Evolutionary conservation across 805 yeast genomes (phyloP).

Genomic region (Zygosaccharomyces bisporus): DNA sequence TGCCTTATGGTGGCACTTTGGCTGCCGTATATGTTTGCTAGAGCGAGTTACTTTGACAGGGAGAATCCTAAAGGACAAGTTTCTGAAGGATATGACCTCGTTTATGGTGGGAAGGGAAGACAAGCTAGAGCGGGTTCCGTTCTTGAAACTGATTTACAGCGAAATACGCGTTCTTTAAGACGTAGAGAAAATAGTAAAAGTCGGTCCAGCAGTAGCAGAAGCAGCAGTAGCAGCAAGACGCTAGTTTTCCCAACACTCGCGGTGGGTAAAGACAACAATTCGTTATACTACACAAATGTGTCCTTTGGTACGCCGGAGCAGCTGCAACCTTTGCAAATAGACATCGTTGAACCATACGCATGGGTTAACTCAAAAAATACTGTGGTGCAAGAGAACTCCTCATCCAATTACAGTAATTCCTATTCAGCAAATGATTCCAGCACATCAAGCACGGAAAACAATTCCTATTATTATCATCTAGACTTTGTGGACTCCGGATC

Average conservation of each 20-base stretch:
- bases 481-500: conserved; percentile 26
- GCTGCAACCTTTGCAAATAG: conserved; percentile 32
- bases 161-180: not conserved
- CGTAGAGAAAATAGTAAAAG: not conserved
- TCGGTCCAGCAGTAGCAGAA: not conserved
- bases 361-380: conserved; percentile 33
- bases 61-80: not conserved
- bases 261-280: conserved; percentile 24
- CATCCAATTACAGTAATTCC: conserved; percentile 13
- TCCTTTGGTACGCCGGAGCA: conserved; percentile 36
- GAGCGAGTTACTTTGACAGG: not conserved
- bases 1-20: conserved; percentile 2
- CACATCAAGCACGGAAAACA: conserved; percentile 14
- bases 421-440: conserved; percentile 21
- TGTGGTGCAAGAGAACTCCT: conserved; percentile 11
- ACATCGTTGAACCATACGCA: conserved; percentile 39
- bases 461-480: conserved; percentile 14
- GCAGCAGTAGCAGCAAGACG: not conserved
- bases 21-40: not conserved
- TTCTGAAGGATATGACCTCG: not conserved
- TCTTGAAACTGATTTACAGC: not conserved
- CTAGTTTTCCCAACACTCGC: conserved; percentile 21
- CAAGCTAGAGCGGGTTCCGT: not conserved
- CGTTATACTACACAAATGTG: conserved; percentile 34
- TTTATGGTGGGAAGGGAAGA: not conserved